phyloP scores from a whole-genome alignment of 2,329 filamentous ascomycete genomes.

The Diaporthe sp. region DNA sequence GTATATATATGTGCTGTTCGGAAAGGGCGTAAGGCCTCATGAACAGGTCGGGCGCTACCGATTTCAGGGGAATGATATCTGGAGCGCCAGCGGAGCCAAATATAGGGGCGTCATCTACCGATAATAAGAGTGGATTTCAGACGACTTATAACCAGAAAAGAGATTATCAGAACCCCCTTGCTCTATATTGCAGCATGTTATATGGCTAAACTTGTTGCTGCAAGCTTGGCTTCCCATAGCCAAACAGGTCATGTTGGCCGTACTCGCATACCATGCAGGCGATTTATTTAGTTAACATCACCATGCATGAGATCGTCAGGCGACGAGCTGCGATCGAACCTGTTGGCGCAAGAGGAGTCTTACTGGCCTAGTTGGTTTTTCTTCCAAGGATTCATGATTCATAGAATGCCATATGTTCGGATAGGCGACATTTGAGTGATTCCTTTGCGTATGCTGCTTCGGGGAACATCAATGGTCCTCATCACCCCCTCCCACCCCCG shows the following conservation, averaged over 20 bases:
- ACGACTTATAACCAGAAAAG: slow-evolving; percentile 2
- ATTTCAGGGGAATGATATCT: slow-evolving; percentile 27
- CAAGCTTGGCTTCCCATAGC: not conserved
- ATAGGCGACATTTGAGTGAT: too few relatives aligned
- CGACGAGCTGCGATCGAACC: too few relatives aligned
- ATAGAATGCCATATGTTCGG: not conserved
- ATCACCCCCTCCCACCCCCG: too few relatives aligned
- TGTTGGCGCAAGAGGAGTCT: too few relatives aligned
- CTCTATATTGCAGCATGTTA: not conserved
- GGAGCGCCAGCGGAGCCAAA: slow-evolving; percentile 25
- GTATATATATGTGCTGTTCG: not conserved
- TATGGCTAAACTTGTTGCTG: not conserved
- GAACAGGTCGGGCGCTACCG: not conserved
- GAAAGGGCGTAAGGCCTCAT: not conserved
- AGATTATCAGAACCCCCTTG: slow-evolving; percentile 8
- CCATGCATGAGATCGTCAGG: not conserved
- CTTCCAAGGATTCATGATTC: not conserved
- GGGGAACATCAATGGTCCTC: not conserved
- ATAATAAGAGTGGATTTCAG: slow-evolving; percentile 23
- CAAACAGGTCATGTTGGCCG: not conserved
- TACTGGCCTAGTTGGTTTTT: not conserved
- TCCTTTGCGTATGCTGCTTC: not conserved
- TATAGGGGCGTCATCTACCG: slow-evolving; percentile 29
- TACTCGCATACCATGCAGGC: not conserved
- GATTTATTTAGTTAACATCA: not conserved